Evolutionary conservation across 352 stramenopile genomes (phyloP).

Genomic region (Phytopythium boreale): DNA sequence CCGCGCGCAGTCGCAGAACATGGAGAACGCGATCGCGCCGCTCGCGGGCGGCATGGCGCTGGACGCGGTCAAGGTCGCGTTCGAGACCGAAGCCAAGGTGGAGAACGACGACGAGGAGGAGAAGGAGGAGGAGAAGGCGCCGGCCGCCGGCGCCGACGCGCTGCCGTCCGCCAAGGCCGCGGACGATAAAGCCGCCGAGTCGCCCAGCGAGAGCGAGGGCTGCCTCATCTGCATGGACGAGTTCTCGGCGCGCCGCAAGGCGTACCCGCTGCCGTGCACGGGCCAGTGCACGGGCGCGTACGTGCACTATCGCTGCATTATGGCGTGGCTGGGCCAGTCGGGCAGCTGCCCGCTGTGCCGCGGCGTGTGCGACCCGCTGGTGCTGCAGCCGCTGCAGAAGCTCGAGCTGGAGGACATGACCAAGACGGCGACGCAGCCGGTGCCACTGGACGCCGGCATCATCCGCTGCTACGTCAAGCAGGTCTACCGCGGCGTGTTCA

Average conservation of each 20-base stretch:
- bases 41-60: background rate
- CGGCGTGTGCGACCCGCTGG: slow-evolving; percentile 73
- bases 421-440: slow-evolving; percentile 71
- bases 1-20: slow-evolving; percentile 24
- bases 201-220: slow-evolving; percentile 32
- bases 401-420: slow-evolving; percentile 78
- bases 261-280: slow-evolving; percentile 81
- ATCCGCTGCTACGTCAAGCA: slow-evolving; percentile 89
- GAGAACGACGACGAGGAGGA: background rate
- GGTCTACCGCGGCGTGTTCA: slow-evolving; percentile 85
- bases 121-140: slow-evolving; percentile 1
- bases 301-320: slow-evolving; percentile 88
- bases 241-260: slow-evolving; percentile 79
- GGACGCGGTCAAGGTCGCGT: slow-evolving; percentile 20
- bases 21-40: slow-evolving; percentile 1
- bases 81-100: slow-evolving; percentile 12
- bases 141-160: no score
- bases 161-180: background rate
- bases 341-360: slow-evolving; percentile 82
- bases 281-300: slow-evolving; percentile 73
- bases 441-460: slow-evolving; percentile 81
- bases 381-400: slow-evolving; percentile 82
- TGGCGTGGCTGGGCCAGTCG: slow-evolving; percentile 84
- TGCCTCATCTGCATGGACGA: slow-evolving; percentile 90
- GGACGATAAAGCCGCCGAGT: background rate